phyloP scores from a whole-genome alignment of 371 early-diverging fungal genomes.

The Mucor circinelloides region DNA sequence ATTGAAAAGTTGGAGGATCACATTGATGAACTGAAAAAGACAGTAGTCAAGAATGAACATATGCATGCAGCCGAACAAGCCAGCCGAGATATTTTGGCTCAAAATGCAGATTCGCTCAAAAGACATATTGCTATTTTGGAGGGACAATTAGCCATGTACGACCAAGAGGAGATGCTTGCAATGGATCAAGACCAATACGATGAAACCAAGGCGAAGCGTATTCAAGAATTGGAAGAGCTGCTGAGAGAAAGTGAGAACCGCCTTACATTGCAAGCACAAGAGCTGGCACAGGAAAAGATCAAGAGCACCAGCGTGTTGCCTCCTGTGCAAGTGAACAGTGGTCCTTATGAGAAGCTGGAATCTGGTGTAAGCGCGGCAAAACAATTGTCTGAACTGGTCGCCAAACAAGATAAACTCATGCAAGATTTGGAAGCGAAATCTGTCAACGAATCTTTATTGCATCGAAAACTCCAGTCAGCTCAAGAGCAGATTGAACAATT shows the following conservation, averaged over 20 bases:
- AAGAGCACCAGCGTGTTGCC: not conserved
- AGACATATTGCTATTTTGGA: constrained; percentile 56
- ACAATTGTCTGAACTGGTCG: not conserved
- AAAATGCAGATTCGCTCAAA: constrained; percentile 26
- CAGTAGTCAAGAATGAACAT: constrained; percentile 13
- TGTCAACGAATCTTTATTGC: not conserved
- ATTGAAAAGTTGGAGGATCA: constrained; percentile 7
- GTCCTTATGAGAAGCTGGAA: constrained; percentile 9
- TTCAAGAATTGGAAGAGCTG: constrained; percentile 29
- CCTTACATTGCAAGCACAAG: not conserved
- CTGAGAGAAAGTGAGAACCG: constrained; percentile 15
- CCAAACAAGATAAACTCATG: not conserved
- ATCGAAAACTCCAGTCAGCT: not conserved
- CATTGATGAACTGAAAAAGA: constrained; percentile 12
- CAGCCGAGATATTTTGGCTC: constrained; percentile 29
- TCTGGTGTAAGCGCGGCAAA: constrained; percentile 2
- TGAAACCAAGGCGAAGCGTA: constrained; percentile 53
- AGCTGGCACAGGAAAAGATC: constrained; percentile 1
- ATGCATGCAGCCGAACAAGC: constrained; percentile 5
- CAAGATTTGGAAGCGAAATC: constrained; percentile 2
- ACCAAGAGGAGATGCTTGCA: constrained; percentile 54
- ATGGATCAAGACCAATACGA: constrained; percentile 49
- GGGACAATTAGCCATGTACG: constrained; percentile 66
- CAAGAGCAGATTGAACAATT: not conserved
- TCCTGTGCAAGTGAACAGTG: not conserved